Percentiles rank a stretch among this genome's conserved stretches.
These are phyloP conservation scores for Fusarium sp. DNA, from an alignment of 2,329 filamentous ascomycete species.

Conservation along the genomic window DNA sequence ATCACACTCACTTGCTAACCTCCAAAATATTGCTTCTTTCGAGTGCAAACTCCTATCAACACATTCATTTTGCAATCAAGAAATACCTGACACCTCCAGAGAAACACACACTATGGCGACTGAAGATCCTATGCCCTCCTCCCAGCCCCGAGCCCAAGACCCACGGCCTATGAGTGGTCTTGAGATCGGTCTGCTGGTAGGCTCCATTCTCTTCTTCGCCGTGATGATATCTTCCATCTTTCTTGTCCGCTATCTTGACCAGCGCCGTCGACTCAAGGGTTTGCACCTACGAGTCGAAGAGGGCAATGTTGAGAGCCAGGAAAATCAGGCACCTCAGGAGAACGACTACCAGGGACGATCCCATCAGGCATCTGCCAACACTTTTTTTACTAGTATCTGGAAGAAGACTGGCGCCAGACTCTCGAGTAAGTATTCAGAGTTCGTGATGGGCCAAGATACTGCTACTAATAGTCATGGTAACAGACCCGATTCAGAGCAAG, in stretches of 20 bases:
- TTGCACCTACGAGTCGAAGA: constrained; percentile 24
- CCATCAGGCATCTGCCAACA: not conserved
- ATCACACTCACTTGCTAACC: not conserved
- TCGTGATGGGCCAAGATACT: not conserved
- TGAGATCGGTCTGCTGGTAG: constrained; percentile 47
- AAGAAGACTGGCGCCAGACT: not conserved
- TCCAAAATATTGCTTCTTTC: not conserved
- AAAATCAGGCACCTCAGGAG: constrained; percentile 2
- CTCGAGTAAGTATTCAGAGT: constrained; percentile 15
- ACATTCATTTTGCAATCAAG: not conserved
- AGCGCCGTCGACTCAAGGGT: constrained; percentile 17
- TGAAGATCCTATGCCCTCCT: constrained; percentile 7
- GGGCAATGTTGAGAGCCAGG: constrained; percentile 9
- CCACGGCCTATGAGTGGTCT: constrained; percentile 34
- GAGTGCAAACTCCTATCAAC: not conserved
- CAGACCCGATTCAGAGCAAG: constrained; percentile 4
- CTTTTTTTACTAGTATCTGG: not conserved
- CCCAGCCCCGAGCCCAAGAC: not conserved
- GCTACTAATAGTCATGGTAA: constrained; percentile 1
- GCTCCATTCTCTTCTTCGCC: constrained; percentile 39
- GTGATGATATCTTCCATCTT: constrained; percentile 41
- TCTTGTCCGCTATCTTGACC: constrained; percentile 32
- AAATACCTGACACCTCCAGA: not conserved
- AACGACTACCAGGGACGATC: not conserved
- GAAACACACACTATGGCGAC: constrained; percentile 2